Percentiles rank a stretch among this genome's conserved stretches.
Evolutionary conservation across 345 rosid genomes (phyloP).

Genomic region (Salix udensis): DNA sequence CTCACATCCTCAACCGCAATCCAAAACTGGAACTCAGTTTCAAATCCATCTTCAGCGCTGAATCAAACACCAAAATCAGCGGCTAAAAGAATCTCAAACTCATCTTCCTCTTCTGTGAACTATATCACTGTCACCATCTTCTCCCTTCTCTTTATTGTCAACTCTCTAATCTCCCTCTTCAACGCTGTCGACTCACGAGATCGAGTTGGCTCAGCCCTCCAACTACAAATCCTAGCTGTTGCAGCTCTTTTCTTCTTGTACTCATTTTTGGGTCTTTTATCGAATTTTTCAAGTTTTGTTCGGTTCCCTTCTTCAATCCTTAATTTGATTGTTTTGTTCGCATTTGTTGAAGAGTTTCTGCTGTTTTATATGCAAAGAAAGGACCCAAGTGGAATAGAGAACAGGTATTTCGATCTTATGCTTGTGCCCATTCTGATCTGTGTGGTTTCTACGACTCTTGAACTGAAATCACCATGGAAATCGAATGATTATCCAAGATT

Average conservation of each 20-base stretch:
- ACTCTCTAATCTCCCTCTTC: slow-evolving; percentile 56
- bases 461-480: slow-evolving; percentile 29
- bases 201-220: slow-evolving; percentile 64
- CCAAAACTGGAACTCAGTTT: not conserved
- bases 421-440: slow-evolving; percentile 72
- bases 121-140: slow-evolving; percentile 32
- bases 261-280: slow-evolving; percentile 47
- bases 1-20: not conserved
- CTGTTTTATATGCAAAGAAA: slow-evolving; percentile 73
- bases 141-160: slow-evolving; percentile 45
- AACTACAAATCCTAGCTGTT: slow-evolving; percentile 59
- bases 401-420: slow-evolving; percentile 74
- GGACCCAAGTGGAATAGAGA: slow-evolving; percentile 46
- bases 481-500: slow-evolving; percentile 33
- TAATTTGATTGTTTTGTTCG: slow-evolving; percentile 58
- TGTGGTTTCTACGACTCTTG: slow-evolving; percentile 51
- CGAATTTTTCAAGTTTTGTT: slow-evolving; percentile 22
- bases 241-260: slow-evolving; percentile 56
- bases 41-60: slow-evolving; percentile 30
- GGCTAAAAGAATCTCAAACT: slow-evolving; percentile 10
- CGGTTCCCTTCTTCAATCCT: slow-evolving; percentile 50
- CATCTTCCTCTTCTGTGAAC: slow-evolving; percentile 16
- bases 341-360: slow-evolving; percentile 74
- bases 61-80: slow-evolving; percentile 19
- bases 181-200: slow-evolving; percentile 48